Evolutionary conservation across 257 asterid genomes (phyloP).

Genomic region (Solanum etuberosum): DNA sequence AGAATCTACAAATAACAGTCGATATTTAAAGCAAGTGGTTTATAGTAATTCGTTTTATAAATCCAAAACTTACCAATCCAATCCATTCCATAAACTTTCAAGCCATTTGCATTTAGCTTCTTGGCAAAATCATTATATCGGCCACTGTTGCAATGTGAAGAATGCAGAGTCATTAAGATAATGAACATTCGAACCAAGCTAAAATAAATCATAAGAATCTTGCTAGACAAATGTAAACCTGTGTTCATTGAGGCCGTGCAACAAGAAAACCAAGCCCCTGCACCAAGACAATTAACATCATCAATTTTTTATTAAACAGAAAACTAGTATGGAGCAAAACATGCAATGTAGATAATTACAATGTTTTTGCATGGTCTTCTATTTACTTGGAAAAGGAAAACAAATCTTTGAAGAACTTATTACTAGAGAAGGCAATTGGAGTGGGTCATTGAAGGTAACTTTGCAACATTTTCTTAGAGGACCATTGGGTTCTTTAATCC

Average conservation of each 20-base stretch:
- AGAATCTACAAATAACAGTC: not conserved
- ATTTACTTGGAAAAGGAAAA: not conserved
- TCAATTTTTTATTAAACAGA: not conserved
- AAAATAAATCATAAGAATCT: not conserved
- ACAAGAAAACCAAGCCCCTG: constrained; percentile 69
- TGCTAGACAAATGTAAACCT: constrained; percentile 21
- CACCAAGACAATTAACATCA: constrained; percentile 1
- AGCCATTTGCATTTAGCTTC: constrained; percentile 73
- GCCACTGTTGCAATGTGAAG: constrained; percentile 37
- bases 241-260: constrained; percentile 90
- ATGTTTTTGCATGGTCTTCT: not conserved
- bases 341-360: not conserved
- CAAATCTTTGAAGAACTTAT: not conserved
- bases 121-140: constrained; percentile 72
- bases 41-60: not conserved
- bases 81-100: constrained; percentile 88
- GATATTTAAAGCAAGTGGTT: not conserved
- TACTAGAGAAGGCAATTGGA: not conserved
- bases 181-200: not conserved
- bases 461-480: not conserved
- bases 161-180: not conserved
- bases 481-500: not conserved
- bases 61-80: constrained; percentile 73
- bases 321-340: not conserved
- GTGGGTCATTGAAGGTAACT: not conserved